Percentiles rank a stretch among this genome's conserved stretches.
Evolutionary conservation across 768 basidiomycete genomes (phyloP).

Genomic region (Phanerochaete sordida): DNA sequence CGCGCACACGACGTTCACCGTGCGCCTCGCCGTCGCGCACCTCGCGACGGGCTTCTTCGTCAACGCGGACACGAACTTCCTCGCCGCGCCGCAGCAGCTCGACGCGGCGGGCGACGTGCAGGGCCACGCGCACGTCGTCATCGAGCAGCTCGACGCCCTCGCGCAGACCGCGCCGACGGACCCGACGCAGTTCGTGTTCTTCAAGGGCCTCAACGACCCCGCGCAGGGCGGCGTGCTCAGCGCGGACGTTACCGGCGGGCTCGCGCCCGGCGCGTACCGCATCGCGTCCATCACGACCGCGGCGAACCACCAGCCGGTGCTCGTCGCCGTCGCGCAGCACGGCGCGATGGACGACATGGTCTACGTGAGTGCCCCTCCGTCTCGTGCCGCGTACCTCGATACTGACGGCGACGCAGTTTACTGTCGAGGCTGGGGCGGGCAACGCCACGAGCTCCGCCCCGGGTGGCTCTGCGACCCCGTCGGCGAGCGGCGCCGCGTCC

Average conservation of each 20-base stretch:
- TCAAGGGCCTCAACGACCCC: conserved; percentile 48
- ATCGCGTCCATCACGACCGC: conserved; percentile 39
- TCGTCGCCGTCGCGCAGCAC: conserved; percentile 35
- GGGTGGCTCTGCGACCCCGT: neutral
- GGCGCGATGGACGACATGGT: conserved; percentile 33
- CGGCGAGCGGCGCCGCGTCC: neutral
- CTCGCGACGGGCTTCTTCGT: conserved; percentile 55
- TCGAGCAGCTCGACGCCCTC: conserved; percentile 47
- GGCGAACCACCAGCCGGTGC: conserved; percentile 38
- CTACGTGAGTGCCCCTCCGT: conserved; percentile 19
- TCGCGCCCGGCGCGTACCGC: conserved; percentile 49
- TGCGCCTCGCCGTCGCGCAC: conserved; percentile 43
- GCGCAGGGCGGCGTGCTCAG: conserved; percentile 43
- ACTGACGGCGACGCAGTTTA: conserved; percentile 5
- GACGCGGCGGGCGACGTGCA: conserved; percentile 45
- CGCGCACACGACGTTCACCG: conserved; percentile 48
- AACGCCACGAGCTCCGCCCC: neutral
- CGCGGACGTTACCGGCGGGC: conserved; percentile 48
- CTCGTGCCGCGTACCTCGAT: neutral
- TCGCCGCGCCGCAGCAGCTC: conserved; percentile 51
- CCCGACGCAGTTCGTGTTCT: conserved; percentile 53
- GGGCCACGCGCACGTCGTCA: conserved; percentile 62
- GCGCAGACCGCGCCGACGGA: conserved; percentile 45
- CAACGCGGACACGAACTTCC: conserved; percentile 50
- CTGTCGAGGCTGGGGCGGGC: neutral